phyloP scores from a whole-genome alignment of 1,284 basidiomycete species.

The Cryptococcus jaspeensis region DNA sequence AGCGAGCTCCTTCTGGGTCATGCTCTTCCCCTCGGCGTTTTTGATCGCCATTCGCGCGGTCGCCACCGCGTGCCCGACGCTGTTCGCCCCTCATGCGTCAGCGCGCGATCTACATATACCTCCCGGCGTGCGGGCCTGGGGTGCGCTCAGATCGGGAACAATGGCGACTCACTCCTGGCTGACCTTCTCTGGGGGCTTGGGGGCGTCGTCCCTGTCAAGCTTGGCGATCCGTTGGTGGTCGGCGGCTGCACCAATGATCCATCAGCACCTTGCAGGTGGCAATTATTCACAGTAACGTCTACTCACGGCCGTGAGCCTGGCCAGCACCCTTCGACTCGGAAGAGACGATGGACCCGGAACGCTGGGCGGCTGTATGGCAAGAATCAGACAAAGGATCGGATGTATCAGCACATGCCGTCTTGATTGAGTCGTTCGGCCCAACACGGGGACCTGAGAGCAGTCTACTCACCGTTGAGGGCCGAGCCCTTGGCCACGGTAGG shows the following conservation, averaged over 20 bases:
- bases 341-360: slow-evolving; percentile 53
- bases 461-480: slow-evolving; percentile 36
- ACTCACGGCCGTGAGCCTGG: slow-evolving; percentile 36
- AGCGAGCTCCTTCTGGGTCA: slow-evolving; percentile 89
- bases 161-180: slow-evolving; percentile 42
- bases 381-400: not conserved
- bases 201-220: slow-evolving; percentile 92
- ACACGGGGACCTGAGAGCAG: not conserved
- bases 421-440: not conserved
- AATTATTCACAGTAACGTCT: slow-evolving; percentile 9
- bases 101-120: not conserved
- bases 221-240: slow-evolving; percentile 93
- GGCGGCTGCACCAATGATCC: slow-evolving; percentile 60
- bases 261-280: not conserved
- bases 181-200: slow-evolving; percentile 88
- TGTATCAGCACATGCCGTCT: slow-evolving; percentile 1
- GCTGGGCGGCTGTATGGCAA: slow-evolving; percentile 39
- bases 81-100: slow-evolving; percentile 12
- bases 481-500: slow-evolving; percentile 39
- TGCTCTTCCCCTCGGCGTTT: slow-evolving; percentile 51
- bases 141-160: not conserved
- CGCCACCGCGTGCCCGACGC: slow-evolving; percentile 71
- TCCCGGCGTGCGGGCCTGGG: not conserved
- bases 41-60: slow-evolving; percentile 66
- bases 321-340: slow-evolving; percentile 52